phyloP scores from a whole-genome alignment of 768 basidiomycete genomes.

The Pleurotus djamor region DNA sequence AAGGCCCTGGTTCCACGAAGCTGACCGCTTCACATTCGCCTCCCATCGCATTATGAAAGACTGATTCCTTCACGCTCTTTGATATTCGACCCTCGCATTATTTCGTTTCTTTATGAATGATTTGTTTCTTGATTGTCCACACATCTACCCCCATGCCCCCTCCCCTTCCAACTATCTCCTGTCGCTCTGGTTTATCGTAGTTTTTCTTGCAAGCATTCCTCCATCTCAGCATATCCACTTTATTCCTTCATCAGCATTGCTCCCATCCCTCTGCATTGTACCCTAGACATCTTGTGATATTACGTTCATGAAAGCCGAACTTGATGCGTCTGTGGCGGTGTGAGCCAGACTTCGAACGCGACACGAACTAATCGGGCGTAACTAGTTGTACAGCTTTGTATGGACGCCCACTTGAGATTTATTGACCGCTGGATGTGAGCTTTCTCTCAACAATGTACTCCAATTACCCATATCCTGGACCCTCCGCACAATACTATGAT shows the following conservation, averaged over 20 bases:
- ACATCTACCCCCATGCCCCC: conserved; percentile 2
- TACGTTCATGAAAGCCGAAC: neutral
- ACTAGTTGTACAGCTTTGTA: neutral
- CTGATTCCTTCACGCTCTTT: conserved; percentile 18
- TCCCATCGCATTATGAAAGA: conserved; percentile 31
- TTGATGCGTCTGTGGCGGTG: neutral
- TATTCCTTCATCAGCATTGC: conserved; percentile 15
- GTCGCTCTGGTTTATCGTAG: conserved; percentile 15
- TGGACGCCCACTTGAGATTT: neutral
- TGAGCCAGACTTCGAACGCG: neutral
- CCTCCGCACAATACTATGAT: neutral
- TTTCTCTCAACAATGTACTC: neutral
- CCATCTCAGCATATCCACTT: conserved; percentile 24
- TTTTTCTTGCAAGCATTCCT: conserved; percentile 24
- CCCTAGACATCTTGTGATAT: conserved; percentile 35
- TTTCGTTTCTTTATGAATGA: conserved; percentile 14
- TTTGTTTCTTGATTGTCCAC: neutral
- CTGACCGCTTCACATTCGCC: conserved; percentile 35
- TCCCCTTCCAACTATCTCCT: neutral
- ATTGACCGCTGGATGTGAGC: neutral
- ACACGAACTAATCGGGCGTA: neutral
- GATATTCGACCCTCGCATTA: conserved; percentile 19
- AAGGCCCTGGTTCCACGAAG: conserved; percentile 48
- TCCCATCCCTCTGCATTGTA: conserved; percentile 40
- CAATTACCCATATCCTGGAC: neutral